Evolutionary conservation across 257 asterid genomes (phyloP), one percentile per base, ranked within the genome.

Genomic region (Catharanthus roseus): DNA sequence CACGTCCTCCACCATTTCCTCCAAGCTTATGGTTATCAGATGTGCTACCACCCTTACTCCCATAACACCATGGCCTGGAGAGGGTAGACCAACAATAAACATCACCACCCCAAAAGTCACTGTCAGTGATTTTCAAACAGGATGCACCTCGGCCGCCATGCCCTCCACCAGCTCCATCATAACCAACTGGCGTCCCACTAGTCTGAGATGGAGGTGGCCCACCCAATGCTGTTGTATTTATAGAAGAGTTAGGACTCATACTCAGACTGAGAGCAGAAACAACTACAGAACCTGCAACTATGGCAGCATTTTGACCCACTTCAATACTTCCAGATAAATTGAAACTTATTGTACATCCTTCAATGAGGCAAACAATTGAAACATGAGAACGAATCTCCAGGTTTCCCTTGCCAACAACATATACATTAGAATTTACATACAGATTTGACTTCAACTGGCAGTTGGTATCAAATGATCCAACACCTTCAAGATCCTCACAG

Each of bases 71-170:
- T 45, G 98, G 98, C 44, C 53, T 44, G 80, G 95, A 82, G 83
- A 93, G 81, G 47, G 87, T 86, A 54, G 87, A 72, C 98, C 98
- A 93, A 49, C 87, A 85, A 79, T 93, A 93, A 78, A 86, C 98
- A 75, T 93, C 98, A 82, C 98, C 98, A 55, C 98, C 98, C 98
- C 98, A 93, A 81, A 51, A 78, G 76, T 80, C 84, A 24, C 91
- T 87, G 34, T 70, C 72, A 69, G 84, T 87, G 63, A 90, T 87
- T 86, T 93, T 93, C 79, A 79, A 69, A 80, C 98, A 93, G 70
- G 98, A 90, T 72, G 98, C 97, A 50, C 98, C 98, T 66, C 97
- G 97, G 24, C 98, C 98, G 65, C 98, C 98, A 82, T 93, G 98
- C 77, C 98, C 98, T 70, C 98, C 98, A 62, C 98, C 98, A 29